Conservation (phyloP, 768 basidiomycete species). For the Xerocomellus amylosporus region DNA sequence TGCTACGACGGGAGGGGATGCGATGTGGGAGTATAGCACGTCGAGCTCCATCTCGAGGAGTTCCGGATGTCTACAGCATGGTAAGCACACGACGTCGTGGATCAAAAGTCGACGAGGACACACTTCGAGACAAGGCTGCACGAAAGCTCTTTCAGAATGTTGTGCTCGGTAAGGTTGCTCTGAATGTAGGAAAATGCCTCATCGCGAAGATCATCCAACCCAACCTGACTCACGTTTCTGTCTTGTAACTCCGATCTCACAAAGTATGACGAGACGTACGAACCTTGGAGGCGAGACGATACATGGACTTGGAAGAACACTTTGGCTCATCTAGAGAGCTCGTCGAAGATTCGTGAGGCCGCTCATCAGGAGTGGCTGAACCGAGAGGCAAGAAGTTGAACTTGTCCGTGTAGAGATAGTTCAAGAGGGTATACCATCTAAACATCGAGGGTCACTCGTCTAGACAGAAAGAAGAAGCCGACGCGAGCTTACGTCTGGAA, state of each 20-base stretch:
- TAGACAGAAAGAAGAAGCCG: too few relatives aligned
- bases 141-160: slow-evolving; percentile 24
- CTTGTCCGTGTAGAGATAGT: slow-evolving; percentile 39
- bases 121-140: slow-evolving; percentile 21
- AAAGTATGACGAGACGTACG: background rate
- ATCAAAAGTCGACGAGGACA: background rate
- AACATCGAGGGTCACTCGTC: too few relatives aligned
- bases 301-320: slow-evolving; percentile 45
- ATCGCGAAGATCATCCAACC: slow-evolving; percentile 19
- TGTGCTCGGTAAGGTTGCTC: slow-evolving; percentile 17
- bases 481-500: slow-evolving; percentile 25
- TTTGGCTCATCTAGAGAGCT: slow-evolving; percentile 6
- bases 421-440: slow-evolving; percentile 41
- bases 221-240: slow-evolving; percentile 7
- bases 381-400: slow-evolving; percentile 32
- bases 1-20: slow-evolving; percentile 10
- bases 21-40: slow-evolving; percentile 18
- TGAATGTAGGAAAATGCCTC: slow-evolving; percentile 15
- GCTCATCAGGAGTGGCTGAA: slow-evolving; percentile 5
- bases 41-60: slow-evolving; percentile 22
- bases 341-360: background rate
- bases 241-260: background rate
- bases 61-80: slow-evolving; percentile 1
- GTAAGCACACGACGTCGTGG: background rate
- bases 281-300: slow-evolving; percentile 41